Percentiles rank a stretch among this genome's conserved stretches.
Conservation (phyloP, 2,329 filamentous ascomycete genomes). For the Venturiaceae sp. region DNA sequence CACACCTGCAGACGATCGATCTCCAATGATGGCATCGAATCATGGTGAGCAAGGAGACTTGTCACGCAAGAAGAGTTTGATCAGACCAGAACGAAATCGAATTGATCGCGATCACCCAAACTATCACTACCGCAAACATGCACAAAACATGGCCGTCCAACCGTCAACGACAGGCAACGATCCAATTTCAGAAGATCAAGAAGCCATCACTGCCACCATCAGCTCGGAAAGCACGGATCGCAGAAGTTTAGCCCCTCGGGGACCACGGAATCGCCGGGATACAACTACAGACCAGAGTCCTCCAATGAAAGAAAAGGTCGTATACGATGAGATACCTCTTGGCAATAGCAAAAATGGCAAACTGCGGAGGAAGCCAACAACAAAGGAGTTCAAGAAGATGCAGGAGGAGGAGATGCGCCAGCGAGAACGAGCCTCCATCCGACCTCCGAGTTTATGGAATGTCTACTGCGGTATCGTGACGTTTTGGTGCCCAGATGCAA, state of each 20-base stretch:
- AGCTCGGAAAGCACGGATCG: conserved; percentile 55
- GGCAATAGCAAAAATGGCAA: conserved; percentile 14
- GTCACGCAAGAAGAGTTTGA: conserved; percentile 72
- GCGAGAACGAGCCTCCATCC: conserved; percentile 53
- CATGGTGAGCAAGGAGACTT: conserved; percentile 30
- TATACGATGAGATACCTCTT: conserved; percentile 2
- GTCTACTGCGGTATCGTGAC: conserved; percentile 91
- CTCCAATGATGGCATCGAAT: conserved; percentile 39
- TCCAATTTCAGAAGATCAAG: conserved; percentile 66
- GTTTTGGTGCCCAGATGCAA: conserved; percentile 84
- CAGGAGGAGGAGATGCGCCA: conserved; percentile 52
- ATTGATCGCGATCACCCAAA: conserved; percentile 85
- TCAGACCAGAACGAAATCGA: conserved; percentile 78
- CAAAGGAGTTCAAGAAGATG: conserved; percentile 46
- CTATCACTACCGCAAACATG: conserved; percentile 92
- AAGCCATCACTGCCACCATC: conserved; percentile 38
- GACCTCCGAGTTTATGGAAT: conserved; percentile 84
- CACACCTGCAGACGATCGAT: conserved; percentile 33
- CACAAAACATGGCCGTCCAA: conserved; percentile 80
- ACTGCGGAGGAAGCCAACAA: conserved; percentile 53
- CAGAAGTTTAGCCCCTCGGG: conserved; percentile 30
- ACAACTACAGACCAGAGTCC: conserved; percentile 25
- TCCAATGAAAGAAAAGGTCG: conserved; percentile 4
- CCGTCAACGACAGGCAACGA: conserved; percentile 92
- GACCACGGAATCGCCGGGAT: conserved; percentile 25